These are phyloP conservation scores for Olyra latifolia DNA, from an alignment of 176 grass and related monocot species.

Conservation along the genomic window DNA sequence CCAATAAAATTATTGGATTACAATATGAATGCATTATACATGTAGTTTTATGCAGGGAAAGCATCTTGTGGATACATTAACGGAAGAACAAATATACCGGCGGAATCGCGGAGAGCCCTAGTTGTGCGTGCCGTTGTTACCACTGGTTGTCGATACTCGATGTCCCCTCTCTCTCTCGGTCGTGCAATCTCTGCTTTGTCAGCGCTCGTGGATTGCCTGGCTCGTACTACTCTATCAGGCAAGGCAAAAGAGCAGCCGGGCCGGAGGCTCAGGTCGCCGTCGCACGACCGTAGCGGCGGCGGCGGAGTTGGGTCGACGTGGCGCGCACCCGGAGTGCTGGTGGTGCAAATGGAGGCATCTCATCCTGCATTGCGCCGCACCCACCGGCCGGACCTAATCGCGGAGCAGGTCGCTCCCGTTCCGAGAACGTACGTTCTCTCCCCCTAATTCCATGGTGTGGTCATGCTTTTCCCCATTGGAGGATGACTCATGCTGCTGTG, in stretches of 20 bases:
- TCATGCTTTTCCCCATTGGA: conserved; percentile 41
- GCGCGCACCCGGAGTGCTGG: conserved; percentile 29
- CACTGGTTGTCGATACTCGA: background rate
- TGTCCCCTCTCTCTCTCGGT: background rate
- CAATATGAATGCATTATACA: conserved; percentile 13
- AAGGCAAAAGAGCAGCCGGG: conserved; percentile 27
- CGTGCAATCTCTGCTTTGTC: background rate
- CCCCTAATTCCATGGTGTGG: conserved; percentile 45
- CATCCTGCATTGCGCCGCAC: conserved; percentile 26
- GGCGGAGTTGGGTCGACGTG: conserved; percentile 44
- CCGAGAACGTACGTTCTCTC: background rate
- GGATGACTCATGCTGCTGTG: conserved; percentile 35
- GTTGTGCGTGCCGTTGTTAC: background rate
- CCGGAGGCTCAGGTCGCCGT: conserved; percentile 7
- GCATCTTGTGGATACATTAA: background rate
- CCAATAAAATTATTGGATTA: conserved; percentile 3
- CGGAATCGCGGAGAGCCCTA: background rate
- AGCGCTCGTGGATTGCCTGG: conserved; percentile 15
- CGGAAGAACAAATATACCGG: too few relatives aligned
- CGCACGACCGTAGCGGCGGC: conserved; percentile 28
- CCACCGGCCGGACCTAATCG: conserved; percentile 28
- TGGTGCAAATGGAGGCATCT: conserved; percentile 43
- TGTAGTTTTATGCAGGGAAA: conserved; percentile 6
- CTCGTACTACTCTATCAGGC: background rate
- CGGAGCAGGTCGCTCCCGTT: conserved; percentile 2